Base-by-base conservation (phyloP, 371 early-diverging fungal species). In the Mucor mucedo region DNA sequence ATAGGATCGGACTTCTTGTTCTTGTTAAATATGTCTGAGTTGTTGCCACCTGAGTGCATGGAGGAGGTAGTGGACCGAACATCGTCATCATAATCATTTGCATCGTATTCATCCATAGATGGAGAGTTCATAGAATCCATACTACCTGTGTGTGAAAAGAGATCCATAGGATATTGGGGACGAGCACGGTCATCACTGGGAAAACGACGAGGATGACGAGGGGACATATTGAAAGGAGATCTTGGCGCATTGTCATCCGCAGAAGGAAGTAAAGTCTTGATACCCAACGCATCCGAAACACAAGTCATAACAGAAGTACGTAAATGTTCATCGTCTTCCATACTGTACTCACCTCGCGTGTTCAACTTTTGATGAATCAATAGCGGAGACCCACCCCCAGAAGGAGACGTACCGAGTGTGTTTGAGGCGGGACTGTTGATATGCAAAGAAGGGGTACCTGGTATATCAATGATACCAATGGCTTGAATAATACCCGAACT, bases 251-350 rank as follows among this genome's bases (percentile, higher is more conserved):
- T 42, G 5, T 55, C 21, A 3, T 30, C 55, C 21, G 52, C 60
- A 11, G 21, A 21, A 21, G 32, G 29, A 10, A 35, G 16, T 29
- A 53, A 63, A 14, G 32, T 39, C 16, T 65, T 58, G 16, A 76
- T 69, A 38, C 80, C 77, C 8, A 80, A 52, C 4, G 73, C 69
- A 40, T 70, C 58, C 0, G 90, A 79, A 13, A 93, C 76, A 64
- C 90, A 88, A 11, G 74, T 82, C 72, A 89, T 84, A 5, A 93
- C 86, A 4, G 88, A 79, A 32, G 86, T 83, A 8, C 87, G 76
- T 35, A 89, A 62, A 55, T 86, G 79, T 47, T 69, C 78, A 55
- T 89, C 89, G 56, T 89, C 89, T 42, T 88, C 86, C n/a, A 83
- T 75, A 59, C 76, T 82, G 58, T 78, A 79, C 52, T 88, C 88